These are phyloP conservation scores for Pyricularia sp. DNA, from an alignment of 2,329 filamentous ascomycete genomes.

Conservation along the genomic window DNA sequence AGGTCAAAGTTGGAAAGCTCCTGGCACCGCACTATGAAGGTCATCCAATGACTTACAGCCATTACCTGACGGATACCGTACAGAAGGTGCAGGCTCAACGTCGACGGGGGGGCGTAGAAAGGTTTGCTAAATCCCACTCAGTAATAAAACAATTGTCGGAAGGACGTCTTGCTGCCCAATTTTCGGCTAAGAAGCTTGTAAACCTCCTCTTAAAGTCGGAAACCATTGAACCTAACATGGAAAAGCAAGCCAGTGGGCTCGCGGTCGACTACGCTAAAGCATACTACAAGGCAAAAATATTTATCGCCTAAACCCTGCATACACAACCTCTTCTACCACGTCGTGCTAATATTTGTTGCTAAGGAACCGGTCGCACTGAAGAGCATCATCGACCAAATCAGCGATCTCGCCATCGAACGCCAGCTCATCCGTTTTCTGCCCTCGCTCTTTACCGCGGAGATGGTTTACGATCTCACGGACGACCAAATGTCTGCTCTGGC, in stretches of 20 bases:
- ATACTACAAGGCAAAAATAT: constrained; percentile 29
- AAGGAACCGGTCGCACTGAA: constrained; percentile 16
- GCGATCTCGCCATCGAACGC: constrained; percentile 15
- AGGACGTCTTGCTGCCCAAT: neutral
- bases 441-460: constrained; percentile 13
- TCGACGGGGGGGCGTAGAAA: neutral
- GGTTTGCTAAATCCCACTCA: neutral
- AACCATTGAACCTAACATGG: constrained; percentile 22
- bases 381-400: constrained; percentile 16
- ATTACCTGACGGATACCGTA: constrained; percentile 23
- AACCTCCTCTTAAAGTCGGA: neutral
- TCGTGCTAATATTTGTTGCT: no score
- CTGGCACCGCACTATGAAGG: constrained; percentile 15
- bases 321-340: neutral
- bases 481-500: constrained; percentile 12
- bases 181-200: neutral
- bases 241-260: constrained; percentile 24
- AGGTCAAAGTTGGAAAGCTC: constrained; percentile 17
- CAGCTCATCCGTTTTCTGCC: constrained; percentile 14
- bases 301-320: neutral
- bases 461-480: constrained; percentile 11
- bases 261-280: constrained; percentile 30
- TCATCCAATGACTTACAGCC: constrained; percentile 31
- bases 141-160: neutral
- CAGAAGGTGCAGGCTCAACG: constrained; percentile 17